Conservation (phyloP, 306 rosid genomes). For the Sicyos baderoa region DNA sequence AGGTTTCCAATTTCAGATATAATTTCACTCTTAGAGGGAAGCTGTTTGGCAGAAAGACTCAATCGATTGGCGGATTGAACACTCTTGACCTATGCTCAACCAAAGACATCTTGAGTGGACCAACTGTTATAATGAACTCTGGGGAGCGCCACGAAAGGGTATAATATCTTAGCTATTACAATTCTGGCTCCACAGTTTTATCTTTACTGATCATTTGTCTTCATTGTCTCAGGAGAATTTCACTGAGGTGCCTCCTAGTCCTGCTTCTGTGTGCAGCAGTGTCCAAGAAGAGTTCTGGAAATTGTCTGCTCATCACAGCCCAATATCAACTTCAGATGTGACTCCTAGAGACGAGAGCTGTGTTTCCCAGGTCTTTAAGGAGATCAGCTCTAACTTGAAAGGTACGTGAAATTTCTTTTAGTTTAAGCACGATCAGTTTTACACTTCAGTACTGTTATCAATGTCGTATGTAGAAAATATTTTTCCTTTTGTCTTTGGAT, state of each 20-base stretch:
- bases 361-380: conserved; percentile 62
- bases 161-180: conserved; percentile 13
- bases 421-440: neutral
- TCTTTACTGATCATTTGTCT: conserved; percentile 25
- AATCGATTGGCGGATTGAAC: conserved; percentile 46
- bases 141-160: conserved; percentile 69
- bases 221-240: conserved; percentile 61
- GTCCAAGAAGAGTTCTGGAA: conserved; percentile 77
- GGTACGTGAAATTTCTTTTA: conserved; percentile 38
- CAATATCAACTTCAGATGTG: conserved; percentile 63
- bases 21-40: conserved; percentile 62
- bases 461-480: neutral
- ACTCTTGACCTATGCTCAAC: conserved; percentile 32
- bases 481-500: neutral
- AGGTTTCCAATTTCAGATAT: conserved; percentile 67
- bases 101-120: conserved; percentile 74
- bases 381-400: conserved; percentile 73
- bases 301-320: conserved; percentile 59
- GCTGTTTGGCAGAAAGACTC: conserved; percentile 67
- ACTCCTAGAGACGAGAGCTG: conserved; percentile 53
- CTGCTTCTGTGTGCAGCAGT: conserved; percentile 93
- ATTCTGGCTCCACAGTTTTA: conserved; percentile 21
- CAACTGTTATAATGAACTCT: conserved; percentile 63
- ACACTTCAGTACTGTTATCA: neutral
- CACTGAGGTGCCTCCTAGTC: conserved; percentile 99